Conservation (phyloP, 805 yeast species). For the Jamesozyma rosinii region DNA sequence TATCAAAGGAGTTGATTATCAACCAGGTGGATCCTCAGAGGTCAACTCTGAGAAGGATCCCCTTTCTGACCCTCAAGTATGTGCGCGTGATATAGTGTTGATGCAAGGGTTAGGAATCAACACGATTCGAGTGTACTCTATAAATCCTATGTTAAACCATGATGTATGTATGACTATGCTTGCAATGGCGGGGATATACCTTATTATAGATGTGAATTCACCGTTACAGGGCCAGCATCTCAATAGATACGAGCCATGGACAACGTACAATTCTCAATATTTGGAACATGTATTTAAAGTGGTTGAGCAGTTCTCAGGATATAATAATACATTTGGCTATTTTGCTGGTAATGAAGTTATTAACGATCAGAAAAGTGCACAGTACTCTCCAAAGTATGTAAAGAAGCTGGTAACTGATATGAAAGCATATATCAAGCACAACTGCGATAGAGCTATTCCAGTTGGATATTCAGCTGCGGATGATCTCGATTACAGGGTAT, state of each 20-base stretch:
- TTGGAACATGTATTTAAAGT: slow-evolving; percentile 68
- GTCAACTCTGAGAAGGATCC: slow-evolving; percentile 56
- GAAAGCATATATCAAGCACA: slow-evolving; percentile 53
- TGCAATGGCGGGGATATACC: slow-evolving; percentile 87
- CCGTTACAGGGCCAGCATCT: slow-evolving; percentile 71
- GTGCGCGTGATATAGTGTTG: slow-evolving; percentile 73
- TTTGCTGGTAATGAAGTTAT: slow-evolving; percentile 90
- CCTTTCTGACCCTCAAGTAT: slow-evolving; percentile 55
- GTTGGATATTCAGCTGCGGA: slow-evolving; percentile 97
- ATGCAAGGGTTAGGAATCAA: slow-evolving; percentile 82
- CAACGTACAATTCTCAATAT: slow-evolving; percentile 63
- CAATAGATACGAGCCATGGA: slow-evolving; percentile 92
- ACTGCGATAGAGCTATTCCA: slow-evolving; percentile 62
- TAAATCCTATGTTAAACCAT: slow-evolving; percentile 75
- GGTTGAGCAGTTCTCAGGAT: slow-evolving; percentile 70
- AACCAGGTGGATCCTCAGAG: slow-evolving; percentile 90
- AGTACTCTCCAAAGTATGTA: slow-evolving; percentile 60
- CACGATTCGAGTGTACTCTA: slow-evolving; percentile 78
- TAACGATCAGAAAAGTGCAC: slow-evolving; percentile 66
- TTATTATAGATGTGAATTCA: slow-evolving; percentile 84
- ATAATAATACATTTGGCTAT: slow-evolving; percentile 82
- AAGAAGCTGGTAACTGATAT: slow-evolving; percentile 76
- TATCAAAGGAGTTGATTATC: slow-evolving; percentile 85
- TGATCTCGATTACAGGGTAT: slow-evolving; percentile 64
- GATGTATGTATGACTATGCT: slow-evolving; percentile 85